Percentiles rank a stretch among this genome's conserved stretches.
phyloP scores from a whole-genome alignment of 805 yeast species.

The Candida germanica region DNA sequence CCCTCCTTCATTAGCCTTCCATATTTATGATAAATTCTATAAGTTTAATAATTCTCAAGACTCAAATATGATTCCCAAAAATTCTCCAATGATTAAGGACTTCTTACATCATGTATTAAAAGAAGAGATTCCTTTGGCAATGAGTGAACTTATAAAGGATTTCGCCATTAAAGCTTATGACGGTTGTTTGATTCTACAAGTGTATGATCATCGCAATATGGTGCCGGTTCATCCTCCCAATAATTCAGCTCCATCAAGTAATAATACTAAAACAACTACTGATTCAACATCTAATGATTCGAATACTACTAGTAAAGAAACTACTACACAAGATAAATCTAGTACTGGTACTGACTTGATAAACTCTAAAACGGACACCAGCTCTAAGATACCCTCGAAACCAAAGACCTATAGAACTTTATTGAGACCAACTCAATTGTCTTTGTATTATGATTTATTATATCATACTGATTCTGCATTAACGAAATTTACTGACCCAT shows the following conservation, averaged over 20 bases:
- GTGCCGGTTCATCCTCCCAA: constrained; percentile 9
- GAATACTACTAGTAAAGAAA: neutral
- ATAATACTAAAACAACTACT: neutral
- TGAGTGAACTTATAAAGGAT: constrained; percentile 85
- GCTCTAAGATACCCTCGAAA: constrained; percentile 24
- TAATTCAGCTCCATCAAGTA: neutral
- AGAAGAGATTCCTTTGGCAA: constrained; percentile 84
- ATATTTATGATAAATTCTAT: constrained; percentile 87
- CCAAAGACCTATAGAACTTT: constrained; percentile 78
- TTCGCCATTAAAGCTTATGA: constrained; percentile 83
- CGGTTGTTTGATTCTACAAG: constrained; percentile 82
- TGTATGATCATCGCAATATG: constrained; percentile 77
- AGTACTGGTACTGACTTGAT: neutral
- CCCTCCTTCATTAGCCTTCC: constrained; percentile 83
- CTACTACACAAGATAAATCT: neutral
- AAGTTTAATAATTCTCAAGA: constrained; percentile 86
- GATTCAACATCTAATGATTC: neutral
- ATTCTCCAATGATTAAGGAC: constrained; percentile 71
- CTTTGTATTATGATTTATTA: constrained; percentile 80
- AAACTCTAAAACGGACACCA: neutral
- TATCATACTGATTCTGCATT: constrained; percentile 77
- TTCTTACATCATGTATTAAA: constrained; percentile 75
- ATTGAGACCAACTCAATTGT: constrained; percentile 73
- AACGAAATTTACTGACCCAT: constrained; percentile 70
- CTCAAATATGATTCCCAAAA: constrained; percentile 72